Percentiles rank a stretch among this genome's conserved stretches.
phyloP scores from a whole-genome alignment of 345 rosid species.

The Rhodamnia rubescens region DNA sequence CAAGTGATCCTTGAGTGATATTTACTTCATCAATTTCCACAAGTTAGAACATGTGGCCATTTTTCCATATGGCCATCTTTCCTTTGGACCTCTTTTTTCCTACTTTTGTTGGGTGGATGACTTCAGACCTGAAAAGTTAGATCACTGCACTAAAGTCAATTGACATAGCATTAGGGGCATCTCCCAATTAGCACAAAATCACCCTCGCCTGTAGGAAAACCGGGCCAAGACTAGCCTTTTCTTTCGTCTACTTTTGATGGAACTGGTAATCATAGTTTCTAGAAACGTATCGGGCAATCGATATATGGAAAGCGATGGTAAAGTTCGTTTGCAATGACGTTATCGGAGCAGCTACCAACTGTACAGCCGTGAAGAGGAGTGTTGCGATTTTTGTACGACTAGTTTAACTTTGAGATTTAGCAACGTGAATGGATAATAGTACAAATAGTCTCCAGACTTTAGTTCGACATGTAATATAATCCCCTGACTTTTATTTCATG shows the following conservation, averaged over 20 bases:
- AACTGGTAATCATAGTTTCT: background rate
- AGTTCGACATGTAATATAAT: too few relatives aligned
- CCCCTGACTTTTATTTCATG: fast-evolving
- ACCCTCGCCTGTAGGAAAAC: background rate
- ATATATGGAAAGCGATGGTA: too few relatives aligned
- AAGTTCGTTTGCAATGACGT: fast-evolving
- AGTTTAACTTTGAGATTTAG: too few relatives aligned
- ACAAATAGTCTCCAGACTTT: fast-evolving
- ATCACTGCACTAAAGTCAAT: background rate
- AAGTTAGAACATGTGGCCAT: background rate
- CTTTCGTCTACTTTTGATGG: background rate
- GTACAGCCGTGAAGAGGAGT: too few relatives aligned
- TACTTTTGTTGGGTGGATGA: background rate
- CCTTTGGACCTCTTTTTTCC: background rate
- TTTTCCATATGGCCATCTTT: background rate
- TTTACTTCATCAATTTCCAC: background rate
- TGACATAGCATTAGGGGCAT: background rate
- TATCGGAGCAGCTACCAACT: background rate
- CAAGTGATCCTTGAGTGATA: background rate
- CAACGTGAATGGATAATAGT: too few relatives aligned
- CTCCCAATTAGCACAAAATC: background rate
- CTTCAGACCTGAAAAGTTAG: background rate
- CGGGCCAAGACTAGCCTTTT: background rate
- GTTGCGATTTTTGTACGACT: too few relatives aligned
- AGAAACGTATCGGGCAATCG: background rate